A percentile compares a stretch with the other conserved stretches of the same genome.
Evolutionary conservation across 306 rosid genomes (phyloP).

Genomic region (Fragaria vesca): DNA sequence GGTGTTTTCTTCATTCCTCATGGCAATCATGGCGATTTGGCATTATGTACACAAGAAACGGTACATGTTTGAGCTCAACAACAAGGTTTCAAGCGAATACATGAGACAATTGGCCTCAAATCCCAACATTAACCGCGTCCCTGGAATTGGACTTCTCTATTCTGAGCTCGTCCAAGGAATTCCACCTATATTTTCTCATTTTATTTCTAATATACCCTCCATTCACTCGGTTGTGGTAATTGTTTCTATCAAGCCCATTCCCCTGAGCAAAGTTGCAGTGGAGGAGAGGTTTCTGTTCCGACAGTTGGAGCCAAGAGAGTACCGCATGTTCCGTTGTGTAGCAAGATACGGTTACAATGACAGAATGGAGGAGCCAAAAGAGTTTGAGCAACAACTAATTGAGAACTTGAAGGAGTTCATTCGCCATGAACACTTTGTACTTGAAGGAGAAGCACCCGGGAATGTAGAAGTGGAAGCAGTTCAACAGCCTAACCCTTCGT

Average conservation of each 20-base stretch:
- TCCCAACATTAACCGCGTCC: slow-evolving; percentile 49
- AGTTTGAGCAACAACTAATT: slow-evolving; percentile 58
- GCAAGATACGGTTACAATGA: slow-evolving; percentile 85
- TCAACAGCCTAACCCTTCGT: neutral
- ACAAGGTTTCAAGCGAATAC: slow-evolving; percentile 62
- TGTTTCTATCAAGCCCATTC: slow-evolving; percentile 71
- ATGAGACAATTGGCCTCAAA: slow-evolving; percentile 36
- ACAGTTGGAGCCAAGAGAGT: slow-evolving; percentile 58
- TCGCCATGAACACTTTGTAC: slow-evolving; percentile 33
- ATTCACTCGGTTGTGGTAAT: slow-evolving; percentile 67
- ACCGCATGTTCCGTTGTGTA: slow-evolving; percentile 63
- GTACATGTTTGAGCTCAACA: slow-evolving; percentile 60
- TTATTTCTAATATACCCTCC: slow-evolving; percentile 54
- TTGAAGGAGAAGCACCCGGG: slow-evolving; percentile 22
- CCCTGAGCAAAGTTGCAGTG: slow-evolving; percentile 45
- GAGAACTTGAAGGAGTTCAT: slow-evolving; percentile 55
- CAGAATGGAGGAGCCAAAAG: slow-evolving; percentile 29
- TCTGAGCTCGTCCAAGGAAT: slow-evolving; percentile 83
- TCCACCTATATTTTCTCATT: slow-evolving; percentile 77
- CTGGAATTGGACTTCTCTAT: slow-evolving; percentile 66
- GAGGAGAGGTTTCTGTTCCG: slow-evolving; percentile 78
- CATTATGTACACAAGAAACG: slow-evolving; percentile 69
- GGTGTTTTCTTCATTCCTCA: slow-evolving; percentile 39
- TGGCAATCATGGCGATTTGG: slow-evolving; percentile 62
- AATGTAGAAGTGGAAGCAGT: neutral